phyloP scores from a whole-genome alignment of 352 stramenopile genomes.

The Pythium angustatum region DNA sequence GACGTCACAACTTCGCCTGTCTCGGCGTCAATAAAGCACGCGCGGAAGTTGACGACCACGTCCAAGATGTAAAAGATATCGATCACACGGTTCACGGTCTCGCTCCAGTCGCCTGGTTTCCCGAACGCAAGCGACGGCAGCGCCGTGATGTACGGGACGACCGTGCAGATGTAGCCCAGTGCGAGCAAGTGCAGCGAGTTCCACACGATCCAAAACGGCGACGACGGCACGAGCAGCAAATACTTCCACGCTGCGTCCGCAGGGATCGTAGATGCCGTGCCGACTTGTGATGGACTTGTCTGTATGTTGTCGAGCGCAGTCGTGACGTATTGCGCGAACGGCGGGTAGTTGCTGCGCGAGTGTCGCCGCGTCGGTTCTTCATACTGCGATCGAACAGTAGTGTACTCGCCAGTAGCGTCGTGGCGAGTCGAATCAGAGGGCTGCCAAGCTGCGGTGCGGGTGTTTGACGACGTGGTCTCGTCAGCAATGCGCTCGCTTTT shows the following conservation, averaged over 20 bases:
- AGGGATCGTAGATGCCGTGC: background rate
- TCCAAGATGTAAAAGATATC: constrained; percentile 28
- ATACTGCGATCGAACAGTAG: no score
- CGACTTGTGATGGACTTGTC: background rate
- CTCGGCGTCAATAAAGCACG: constrained; percentile 24
- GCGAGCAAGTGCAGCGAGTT: constrained; percentile 21
- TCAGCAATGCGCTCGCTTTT: background rate
- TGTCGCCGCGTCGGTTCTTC: no score
- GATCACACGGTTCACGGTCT: constrained; percentile 20
- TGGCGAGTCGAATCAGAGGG: no score
- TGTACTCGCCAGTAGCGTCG: no score
- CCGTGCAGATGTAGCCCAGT: constrained; percentile 28
- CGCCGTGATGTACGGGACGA: constrained; percentile 27
- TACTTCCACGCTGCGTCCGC: constrained; percentile 7
- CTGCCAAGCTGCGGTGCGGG: no score
- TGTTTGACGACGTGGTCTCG: no score
- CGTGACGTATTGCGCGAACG: background rate
- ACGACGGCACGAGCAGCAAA: constrained; percentile 15
- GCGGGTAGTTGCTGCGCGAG: no score
- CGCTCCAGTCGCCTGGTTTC: constrained; percentile 5
- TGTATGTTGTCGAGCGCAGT: background rate
- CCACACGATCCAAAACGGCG: constrained; percentile 27
- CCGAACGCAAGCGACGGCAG: background rate
- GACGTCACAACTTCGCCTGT: constrained; percentile 18
- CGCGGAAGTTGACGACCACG: constrained; percentile 28